These are phyloP conservation scores for Cetraspora pellucida DNA, from an alignment of 192 early-diverging fungal genomes.

Conservation along the genomic window DNA sequence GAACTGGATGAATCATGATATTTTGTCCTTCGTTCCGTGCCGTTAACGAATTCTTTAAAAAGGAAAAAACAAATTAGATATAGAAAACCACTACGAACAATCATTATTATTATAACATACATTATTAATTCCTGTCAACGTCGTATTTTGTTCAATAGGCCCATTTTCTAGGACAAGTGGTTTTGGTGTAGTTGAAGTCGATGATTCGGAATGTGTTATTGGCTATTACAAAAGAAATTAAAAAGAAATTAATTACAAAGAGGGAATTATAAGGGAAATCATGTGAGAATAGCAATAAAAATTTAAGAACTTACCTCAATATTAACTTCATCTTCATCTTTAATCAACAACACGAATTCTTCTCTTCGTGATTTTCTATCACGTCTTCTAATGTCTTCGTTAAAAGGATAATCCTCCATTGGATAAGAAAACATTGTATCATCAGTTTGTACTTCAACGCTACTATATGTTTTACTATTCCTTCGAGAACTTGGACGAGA, in stretches of 20 bases:
- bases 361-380: slow-evolving; percentile 16
- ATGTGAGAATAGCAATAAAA: neutral
- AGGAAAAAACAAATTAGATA: neutral
- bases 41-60: too few relatives aligned
- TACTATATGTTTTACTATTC: too few relatives aligned
- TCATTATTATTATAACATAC: neutral
- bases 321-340: slow-evolving; percentile 16
- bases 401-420: neutral
- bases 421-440: neutral
- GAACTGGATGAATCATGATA: neutral
- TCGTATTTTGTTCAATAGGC: neutral
- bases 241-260: neutral
- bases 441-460: neutral
- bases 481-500: too few relatives aligned
- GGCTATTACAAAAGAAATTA: neutral
- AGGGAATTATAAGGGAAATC: too few relatives aligned
- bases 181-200: too few relatives aligned
- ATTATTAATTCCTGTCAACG: neutral
- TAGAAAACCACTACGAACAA: neutral
- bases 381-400: neutral
- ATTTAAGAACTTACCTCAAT: neutral
- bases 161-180: neutral
- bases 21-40: neutral
- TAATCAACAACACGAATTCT: slow-evolving; percentile 15
- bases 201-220: neutral